Base-by-base conservation (phyloP, 306 rosid genomes). In the Pyrus pyrifolia region DNA sequence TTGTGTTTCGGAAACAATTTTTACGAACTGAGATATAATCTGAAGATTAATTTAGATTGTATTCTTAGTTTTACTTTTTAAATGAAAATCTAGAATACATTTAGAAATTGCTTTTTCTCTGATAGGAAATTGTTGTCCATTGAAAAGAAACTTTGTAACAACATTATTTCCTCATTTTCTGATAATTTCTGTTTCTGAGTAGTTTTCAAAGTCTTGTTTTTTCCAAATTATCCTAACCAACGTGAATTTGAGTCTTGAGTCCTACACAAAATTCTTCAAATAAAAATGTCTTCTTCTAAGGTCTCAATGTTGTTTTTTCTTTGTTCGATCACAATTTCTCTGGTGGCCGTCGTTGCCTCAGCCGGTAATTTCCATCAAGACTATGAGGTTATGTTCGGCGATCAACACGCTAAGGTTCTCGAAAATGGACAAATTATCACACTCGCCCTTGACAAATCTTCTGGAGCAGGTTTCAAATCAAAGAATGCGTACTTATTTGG, bases 391-490 rank as follows among this genome's bases (percentile, higher is more conserved):
- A 84, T 88, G 8, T 92, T 87, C 84, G 97, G 97, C 42, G 90
- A 40, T 60, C 57, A 77, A 11, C 90, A 86, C 4, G 88, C 83
- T 25, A 81, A 84, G 83, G 83, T 89, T 75, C 82, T 73, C 29
- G 76, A 79, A 10, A 82, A 87, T 44, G 97, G 96, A 15, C 85
- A 87, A 55, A 81, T 79, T 79, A 87, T 89, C 15, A 84, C 87
- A 2, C 91, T 88, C 13, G 85, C 88, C 4, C 90, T 92, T 2
- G 97, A 92, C 85, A 82, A 73, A 45, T 10, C 14, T 67, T 92
- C 93, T 45, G 97, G 97, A 33, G 84, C 93, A 57, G 94, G 96
- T 70, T 86, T 93, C 58, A 70, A 81, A 71, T 87, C 93, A 15
- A 91, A 89, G 81, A 84, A 70, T 25, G 81, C 87, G 71, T 91